Evolutionary conservation across 164 flowering plant genomes (phyloP).

Genomic region (Liriodendron chinense): DNA sequence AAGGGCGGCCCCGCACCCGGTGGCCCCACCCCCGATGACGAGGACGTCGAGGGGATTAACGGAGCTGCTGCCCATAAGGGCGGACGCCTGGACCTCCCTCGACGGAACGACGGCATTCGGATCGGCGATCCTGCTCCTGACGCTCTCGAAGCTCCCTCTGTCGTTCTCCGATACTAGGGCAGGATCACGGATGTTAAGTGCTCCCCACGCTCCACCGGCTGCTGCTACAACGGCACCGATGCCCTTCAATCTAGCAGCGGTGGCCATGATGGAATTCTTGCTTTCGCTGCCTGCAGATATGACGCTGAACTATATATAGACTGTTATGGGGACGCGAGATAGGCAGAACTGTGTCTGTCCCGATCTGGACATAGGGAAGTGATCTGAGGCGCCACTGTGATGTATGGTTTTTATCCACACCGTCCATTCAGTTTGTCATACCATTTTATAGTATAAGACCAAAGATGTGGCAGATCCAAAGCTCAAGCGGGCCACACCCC

Average conservation of each 20-base stretch:
- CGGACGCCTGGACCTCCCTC: conserved; percentile 57
- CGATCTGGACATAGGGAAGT: no score
- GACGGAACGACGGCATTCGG: conserved; percentile 57
- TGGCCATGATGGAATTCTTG: not conserved
- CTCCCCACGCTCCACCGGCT: conserved; percentile 34
- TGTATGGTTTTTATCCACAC: no score
- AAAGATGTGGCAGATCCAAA: no score
- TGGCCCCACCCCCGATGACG: conserved; percentile 93
- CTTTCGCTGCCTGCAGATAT: no score
- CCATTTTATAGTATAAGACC: no score
- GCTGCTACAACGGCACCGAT: conserved; percentile 40
- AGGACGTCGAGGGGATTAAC: conserved; percentile 82
- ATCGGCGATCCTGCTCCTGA: conserved; percentile 47
- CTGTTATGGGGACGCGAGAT: no score
- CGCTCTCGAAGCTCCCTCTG: conserved; percentile 36
- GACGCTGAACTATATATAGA: no score
- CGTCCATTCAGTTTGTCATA: no score
- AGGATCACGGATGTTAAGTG: conserved; percentile 29
- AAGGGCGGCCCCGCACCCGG: conserved; percentile 91
- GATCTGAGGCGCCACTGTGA: no score
- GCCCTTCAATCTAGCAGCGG: conserved; percentile 59
- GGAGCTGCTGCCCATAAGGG: conserved; percentile 52
- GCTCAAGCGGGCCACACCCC: no score
- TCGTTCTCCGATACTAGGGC: conserved; percentile 21
- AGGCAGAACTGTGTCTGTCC: no score